Percentiles rank a stretch among this genome's conserved stretches.
phyloP scores from a whole-genome alignment of 345 rosid genomes.

The Arabidopsis arenosa region DNA sequence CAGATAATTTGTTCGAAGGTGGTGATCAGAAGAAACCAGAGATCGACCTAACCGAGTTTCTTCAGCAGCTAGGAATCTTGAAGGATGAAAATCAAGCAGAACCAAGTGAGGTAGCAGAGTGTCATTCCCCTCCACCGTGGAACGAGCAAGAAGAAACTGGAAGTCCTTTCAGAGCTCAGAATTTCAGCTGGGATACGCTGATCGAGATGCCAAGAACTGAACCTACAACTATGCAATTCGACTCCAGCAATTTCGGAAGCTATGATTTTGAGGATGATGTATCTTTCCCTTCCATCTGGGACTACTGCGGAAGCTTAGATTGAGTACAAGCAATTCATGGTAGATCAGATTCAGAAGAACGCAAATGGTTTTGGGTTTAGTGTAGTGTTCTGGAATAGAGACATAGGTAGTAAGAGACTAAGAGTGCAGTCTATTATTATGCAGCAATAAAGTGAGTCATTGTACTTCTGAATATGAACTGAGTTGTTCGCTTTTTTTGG shows the following conservation, averaged over 20 bases:
- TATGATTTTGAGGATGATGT: constrained; percentile 63
- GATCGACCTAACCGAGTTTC: constrained; percentile 92
- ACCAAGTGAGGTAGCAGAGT: constrained; percentile 42
- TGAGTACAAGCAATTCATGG: constrained; percentile 19
- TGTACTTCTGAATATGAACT: constrained; percentile 40
- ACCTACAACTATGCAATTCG: constrained; percentile 33
- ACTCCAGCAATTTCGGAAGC: constrained; percentile 45
- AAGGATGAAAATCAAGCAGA: constrained; percentile 51
- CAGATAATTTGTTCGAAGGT: constrained; percentile 43
- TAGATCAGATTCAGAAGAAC: constrained; percentile 42
- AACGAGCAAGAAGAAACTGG: constrained; percentile 51
- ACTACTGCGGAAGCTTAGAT: constrained; percentile 57
- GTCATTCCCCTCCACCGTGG: constrained; percentile 32
- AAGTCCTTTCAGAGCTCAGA: constrained; percentile 50
- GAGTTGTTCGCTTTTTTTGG: constrained; percentile 32
- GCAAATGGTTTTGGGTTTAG: constrained; percentile 30
- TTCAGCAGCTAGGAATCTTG: constrained; percentile 82
- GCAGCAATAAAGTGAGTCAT: constrained; percentile 38
- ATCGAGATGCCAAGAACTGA: constrained; percentile 65
- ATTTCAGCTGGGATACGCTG: constrained; percentile 74
- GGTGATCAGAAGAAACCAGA: constrained; percentile 66
- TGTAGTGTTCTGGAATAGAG: constrained; percentile 32
- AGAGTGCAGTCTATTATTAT: constrained; percentile 21
- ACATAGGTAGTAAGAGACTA: constrained; percentile 18
- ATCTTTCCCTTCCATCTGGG: constrained; percentile 70